Evolutionary conservation across 148 eudicot genomes (phyloP).

Genomic region (Drosera capensis): DNA sequence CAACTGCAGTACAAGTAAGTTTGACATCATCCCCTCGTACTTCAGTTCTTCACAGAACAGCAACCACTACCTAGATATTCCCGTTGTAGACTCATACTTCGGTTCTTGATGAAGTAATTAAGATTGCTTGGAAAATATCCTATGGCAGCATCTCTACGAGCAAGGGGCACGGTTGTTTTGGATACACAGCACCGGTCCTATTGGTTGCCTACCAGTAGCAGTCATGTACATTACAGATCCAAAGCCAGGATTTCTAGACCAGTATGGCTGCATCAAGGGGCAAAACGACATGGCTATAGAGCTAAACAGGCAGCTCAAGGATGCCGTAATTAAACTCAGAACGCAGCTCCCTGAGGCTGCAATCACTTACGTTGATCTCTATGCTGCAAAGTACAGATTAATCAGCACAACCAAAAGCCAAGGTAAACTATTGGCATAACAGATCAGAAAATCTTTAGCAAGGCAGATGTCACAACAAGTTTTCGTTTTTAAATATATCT

Average conservation of each 20-base stretch:
- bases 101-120: neutral
- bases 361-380: constrained; percentile 54
- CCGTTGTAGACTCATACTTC: neutral
- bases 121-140: neutral
- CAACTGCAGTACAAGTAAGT: constrained; percentile 44
- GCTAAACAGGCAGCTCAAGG: constrained; percentile 62
- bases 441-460: neutral
- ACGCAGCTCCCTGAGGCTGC: constrained; percentile 46
- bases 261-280: constrained; percentile 42
- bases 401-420: constrained; percentile 35
- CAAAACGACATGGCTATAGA: constrained; percentile 56
- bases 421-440: constrained; percentile 48
- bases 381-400: constrained; percentile 50
- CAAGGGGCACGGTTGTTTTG: constrained; percentile 64
- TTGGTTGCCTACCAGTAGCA: constrained; percentile 64
- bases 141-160: constrained; percentile 7
- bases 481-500: neutral
- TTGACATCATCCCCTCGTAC: neutral
- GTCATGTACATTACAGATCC: constrained; percentile 24
- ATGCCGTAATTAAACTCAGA: constrained; percentile 37
- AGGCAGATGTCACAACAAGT: neutral
- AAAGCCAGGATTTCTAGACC: constrained; percentile 36
- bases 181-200: constrained; percentile 85
- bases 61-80: too few species aligned
- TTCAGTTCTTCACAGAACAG: neutral